phyloP scores from a whole-genome alignment of 345 rosid species.

The Gynandropsis gynandra region DNA sequence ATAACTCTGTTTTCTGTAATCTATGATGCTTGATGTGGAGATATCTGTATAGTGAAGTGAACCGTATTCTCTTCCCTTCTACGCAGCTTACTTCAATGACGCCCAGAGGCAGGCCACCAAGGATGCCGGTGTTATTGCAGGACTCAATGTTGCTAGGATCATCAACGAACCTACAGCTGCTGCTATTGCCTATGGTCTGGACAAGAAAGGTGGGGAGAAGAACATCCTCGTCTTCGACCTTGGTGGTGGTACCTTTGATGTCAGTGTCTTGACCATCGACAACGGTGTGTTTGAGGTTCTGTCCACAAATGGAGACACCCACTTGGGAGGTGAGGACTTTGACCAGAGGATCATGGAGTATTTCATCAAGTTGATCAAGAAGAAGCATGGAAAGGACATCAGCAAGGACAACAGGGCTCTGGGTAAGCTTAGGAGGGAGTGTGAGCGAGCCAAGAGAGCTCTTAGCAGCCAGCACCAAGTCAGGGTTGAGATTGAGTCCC shows the following conservation, averaged over 20 bases:
- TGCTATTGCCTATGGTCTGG: constrained; percentile 94
- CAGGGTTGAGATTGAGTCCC: constrained; percentile 96
- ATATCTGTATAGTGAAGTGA: neutral
- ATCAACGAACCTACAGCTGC: constrained; percentile 99
- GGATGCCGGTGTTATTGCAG: constrained; percentile 94
- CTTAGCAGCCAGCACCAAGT: constrained; percentile 99
- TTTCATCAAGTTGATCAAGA: constrained; percentile 93
- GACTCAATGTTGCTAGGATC: constrained; percentile 91
- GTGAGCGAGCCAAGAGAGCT: constrained; percentile 98
- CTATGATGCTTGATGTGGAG: neutral
- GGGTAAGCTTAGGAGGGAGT: constrained; percentile 89
- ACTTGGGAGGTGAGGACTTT: constrained; percentile 99
- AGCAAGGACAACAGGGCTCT: constrained; percentile 92
- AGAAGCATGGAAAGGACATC: constrained; percentile 94
- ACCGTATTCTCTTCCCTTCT: constrained; percentile 2
- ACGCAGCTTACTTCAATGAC: constrained; percentile 93
- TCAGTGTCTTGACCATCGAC: constrained; percentile 88
- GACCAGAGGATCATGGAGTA: constrained; percentile 96
- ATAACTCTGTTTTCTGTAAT: neutral
- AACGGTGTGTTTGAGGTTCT: constrained; percentile 98
- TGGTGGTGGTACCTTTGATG: constrained; percentile 99
- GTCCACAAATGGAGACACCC: constrained; percentile 96
- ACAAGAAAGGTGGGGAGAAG: constrained; percentile 97
- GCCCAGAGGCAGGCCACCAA: constrained; percentile 99
- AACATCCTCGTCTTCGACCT: constrained; percentile 97